Base-by-base conservation (phyloP, 2,329 filamentous ascomycete genomes). In the Plenodomus tracheiphilus region DNA sequence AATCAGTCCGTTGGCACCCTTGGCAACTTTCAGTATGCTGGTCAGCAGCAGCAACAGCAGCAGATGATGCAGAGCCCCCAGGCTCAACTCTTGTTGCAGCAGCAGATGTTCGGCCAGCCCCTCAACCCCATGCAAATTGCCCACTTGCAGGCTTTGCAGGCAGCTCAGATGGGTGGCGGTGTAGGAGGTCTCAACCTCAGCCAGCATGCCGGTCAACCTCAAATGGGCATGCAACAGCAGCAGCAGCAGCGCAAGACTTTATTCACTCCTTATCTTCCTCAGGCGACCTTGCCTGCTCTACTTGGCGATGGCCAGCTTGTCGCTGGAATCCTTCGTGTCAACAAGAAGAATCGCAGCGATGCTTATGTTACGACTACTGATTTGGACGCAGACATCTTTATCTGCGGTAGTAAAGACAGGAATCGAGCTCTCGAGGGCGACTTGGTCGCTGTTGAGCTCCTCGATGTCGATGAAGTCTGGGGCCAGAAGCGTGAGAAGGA, bases 321-420 rank as follows among this genome's bases (percentile, higher is more conserved):
- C 46, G 93, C 93, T 53, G 94, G 94, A 77, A 91, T 97, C 62
- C 87, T 99, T 43, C 89, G 94, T 52, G 94, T 99, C 59, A 99
- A 99, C 84, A 99, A 97, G 81, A 99, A 99, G 82, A 99, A 99
- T 76, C 88, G 94, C 56, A 97, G 93, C 65, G 94, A 99, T 74
- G 94, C 94, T 21, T 99, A 99, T 66, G 94, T 99, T 46, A 94
- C 94, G 10, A 96, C 91, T 11, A 86, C 88, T 53, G 94, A 99
- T 70, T 82, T 99, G 40, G 94, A 97, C 74, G 93, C 94, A 37
- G 94, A 99, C 71, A 99, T 99, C 69, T 99, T 99, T 76, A 99
- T 99, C 67, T 99, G 94, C 71, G 94, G 94, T 71, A 97, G 93
- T 81, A 99, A 99, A 75, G 94, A 99, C 72, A 88, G 94, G 61